phyloP scores from a whole-genome alignment of 2,329 filamentous ascomycete species.

The Metarhizium sp. region DNA sequence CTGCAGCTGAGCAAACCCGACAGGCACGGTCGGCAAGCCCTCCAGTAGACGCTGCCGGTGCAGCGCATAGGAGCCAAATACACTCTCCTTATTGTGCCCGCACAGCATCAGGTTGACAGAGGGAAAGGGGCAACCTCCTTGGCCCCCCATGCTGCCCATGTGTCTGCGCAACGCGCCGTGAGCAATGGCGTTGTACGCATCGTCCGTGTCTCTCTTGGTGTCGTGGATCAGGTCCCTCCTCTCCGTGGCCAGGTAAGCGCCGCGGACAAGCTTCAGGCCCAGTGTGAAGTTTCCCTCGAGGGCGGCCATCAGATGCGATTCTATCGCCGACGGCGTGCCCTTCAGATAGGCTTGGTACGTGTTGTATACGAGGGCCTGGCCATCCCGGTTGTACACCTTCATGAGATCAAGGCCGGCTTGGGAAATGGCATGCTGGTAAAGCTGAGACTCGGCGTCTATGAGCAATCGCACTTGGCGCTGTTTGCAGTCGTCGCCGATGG shows the following conservation, averaged over 20 bases:
- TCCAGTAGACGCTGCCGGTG: slow-evolving; percentile 28
- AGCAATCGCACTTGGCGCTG: slow-evolving; percentile 31
- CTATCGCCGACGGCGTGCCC: slow-evolving; percentile 30
- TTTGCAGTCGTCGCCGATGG: slow-evolving; percentile 29
- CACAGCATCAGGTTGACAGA: slow-evolving; percentile 39
- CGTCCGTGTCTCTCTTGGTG: slow-evolving; percentile 42
- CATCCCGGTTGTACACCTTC: slow-evolving; percentile 28
- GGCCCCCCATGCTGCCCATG: slow-evolving; percentile 5
- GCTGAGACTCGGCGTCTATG: slow-evolving; percentile 36
- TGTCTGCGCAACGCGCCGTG: slow-evolving; percentile 33
- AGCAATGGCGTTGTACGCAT: slow-evolving; percentile 39
- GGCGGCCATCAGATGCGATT: slow-evolving; percentile 34
- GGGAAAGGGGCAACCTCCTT: slow-evolving; percentile 26
- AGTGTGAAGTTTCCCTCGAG: slow-evolving; percentile 37
- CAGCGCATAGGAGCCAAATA: slow-evolving; percentile 31
- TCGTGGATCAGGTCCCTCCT: slow-evolving; percentile 40
- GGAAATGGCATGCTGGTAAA: slow-evolving; percentile 31
- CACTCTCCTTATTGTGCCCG: slow-evolving; percentile 38
- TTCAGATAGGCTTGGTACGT: slow-evolving; percentile 51
- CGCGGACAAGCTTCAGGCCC: slow-evolving; percentile 47
- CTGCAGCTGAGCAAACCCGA: slow-evolving; percentile 44
- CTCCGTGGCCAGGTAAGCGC: slow-evolving; percentile 45
- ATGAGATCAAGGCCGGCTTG: slow-evolving; percentile 24
- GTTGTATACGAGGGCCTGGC: slow-evolving; percentile 30
- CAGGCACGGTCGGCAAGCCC: slow-evolving; percentile 18